phyloP scores from a whole-genome alignment of 768 basidiomycete genomes.

The Royoungia palumana region DNA sequence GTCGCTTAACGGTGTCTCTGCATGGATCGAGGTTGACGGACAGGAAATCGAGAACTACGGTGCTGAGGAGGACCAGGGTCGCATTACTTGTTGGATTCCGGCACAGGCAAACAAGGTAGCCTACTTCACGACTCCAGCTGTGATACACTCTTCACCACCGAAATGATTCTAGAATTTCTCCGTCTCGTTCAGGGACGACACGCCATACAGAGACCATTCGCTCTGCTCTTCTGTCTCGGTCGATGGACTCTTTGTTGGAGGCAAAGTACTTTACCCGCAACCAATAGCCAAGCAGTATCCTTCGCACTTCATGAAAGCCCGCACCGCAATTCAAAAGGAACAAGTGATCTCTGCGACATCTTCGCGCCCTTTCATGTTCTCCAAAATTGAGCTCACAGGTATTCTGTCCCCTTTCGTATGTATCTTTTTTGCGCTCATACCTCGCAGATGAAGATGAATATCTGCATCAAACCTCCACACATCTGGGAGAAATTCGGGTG shows the following conservation, averaged over 20 bases:
- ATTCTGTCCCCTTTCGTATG: background rate
- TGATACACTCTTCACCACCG: background rate
- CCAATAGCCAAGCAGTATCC: background rate
- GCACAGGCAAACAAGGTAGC: slow-evolving; percentile 27
- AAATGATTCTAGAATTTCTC: slow-evolving; percentile 21
- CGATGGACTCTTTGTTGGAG: slow-evolving; percentile 16
- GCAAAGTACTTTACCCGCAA: slow-evolving; percentile 6
- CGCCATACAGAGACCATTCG: background rate
- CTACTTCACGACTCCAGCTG: background rate
- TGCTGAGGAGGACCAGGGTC: slow-evolving; percentile 15
- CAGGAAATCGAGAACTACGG: slow-evolving; percentile 24
- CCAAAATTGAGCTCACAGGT: slow-evolving; percentile 30
- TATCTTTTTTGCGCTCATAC: slow-evolving; percentile 3
- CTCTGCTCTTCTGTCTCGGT: slow-evolving; percentile 9
- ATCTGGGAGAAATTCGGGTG: slow-evolving; percentile 23
- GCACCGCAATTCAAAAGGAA: slow-evolving; percentile 2
- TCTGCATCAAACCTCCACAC: slow-evolving; percentile 8
- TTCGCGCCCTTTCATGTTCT: slow-evolving; percentile 22
- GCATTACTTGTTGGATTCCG: slow-evolving; percentile 29
- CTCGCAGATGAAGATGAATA: slow-evolving; percentile 28
- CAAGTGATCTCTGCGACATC: slow-evolving; percentile 13
- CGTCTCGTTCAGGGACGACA: slow-evolving; percentile 19
- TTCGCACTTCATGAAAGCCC: background rate
- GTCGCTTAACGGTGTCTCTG: slow-evolving; percentile 17
- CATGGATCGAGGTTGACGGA: slow-evolving; percentile 30